Conservation (phyloP, 2,329 filamentous ascomycete genomes). For the Penicillium thymicola region DNA sequence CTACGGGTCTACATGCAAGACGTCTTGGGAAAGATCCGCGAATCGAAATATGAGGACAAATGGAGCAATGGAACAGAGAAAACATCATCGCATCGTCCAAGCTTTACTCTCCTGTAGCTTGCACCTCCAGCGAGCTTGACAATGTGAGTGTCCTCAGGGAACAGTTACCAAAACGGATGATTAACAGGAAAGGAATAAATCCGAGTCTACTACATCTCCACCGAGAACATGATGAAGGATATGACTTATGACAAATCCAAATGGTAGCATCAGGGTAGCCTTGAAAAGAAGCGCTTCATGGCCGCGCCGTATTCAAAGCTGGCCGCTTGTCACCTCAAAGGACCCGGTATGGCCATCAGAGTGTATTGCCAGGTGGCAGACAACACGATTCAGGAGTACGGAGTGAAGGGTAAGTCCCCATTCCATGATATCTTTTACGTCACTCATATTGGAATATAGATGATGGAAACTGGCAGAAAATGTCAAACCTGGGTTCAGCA, state of each 20-base stretch:
- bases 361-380: neutral
- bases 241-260: neutral
- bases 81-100: neutral
- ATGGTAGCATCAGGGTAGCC: neutral
- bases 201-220: neutral
- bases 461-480: constrained; percentile 2
- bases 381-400: neutral
- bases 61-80: neutral
- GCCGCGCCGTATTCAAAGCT: neutral
- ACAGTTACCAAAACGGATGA: neutral
- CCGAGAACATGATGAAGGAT: neutral
- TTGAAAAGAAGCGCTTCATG: neutral
- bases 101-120: neutral
- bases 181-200: neutral
- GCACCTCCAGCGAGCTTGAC: neutral
- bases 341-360: neutral
- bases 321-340: neutral
- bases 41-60: neutral
- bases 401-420: neutral
- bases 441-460: no score
- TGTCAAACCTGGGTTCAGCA: constrained; percentile 7
- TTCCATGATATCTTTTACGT: no score
- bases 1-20: neutral
- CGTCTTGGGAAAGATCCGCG: neutral
- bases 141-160: neutral